phyloP scores from a whole-genome alignment of 495 filamentous ascomycete species.

The Lophium mytilinum region DNA sequence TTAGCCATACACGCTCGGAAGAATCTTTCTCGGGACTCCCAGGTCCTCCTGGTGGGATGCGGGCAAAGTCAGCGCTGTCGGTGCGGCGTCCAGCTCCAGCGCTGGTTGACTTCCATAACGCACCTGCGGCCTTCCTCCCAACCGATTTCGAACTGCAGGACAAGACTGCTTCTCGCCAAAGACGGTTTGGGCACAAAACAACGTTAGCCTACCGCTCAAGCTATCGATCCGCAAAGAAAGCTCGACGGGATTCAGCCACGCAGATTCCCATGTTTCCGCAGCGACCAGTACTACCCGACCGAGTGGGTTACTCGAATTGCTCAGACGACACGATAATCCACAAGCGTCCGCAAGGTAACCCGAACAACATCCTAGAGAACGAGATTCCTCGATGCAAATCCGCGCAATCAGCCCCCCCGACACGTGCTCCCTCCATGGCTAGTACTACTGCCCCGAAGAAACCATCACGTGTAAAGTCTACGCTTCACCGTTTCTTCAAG shows the following conservation, averaged over 20 bases:
- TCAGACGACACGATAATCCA: conserved; percentile 6
- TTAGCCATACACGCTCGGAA: conserved; percentile 26
- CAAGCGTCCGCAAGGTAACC: neutral
- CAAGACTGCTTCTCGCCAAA: conserved; percentile 7
- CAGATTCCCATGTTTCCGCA: conserved; percentile 16
- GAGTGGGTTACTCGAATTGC: neutral
- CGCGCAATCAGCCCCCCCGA: neutral
- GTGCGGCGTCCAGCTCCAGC: conserved; percentile 18
- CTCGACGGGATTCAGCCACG: conserved; percentile 9
- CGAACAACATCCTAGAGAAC: neutral
- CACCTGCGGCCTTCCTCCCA: conserved; percentile 33
- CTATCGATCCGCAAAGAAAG: conserved; percentile 15
- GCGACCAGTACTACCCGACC: neutral
- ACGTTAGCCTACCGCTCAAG: conserved; percentile 8
- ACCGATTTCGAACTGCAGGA: conserved; percentile 33
- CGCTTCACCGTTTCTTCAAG: neutral
- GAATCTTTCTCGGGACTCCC: conserved; percentile 21
- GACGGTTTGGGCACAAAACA: conserved; percentile 21
- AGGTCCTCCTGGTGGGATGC: conserved; percentile 7
- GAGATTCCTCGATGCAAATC: conserved; percentile 1
- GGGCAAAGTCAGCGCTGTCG: conserved; percentile 8
- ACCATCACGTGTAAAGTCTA: neutral
- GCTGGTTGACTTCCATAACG: conserved; percentile 30
- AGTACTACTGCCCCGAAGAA: conserved; percentile 3
- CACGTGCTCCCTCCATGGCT: neutral